Evolutionary conservation across 306 rosid species (phyloP), one percentile per base, ranked within the genome.

Genomic region (Medicago arabica): DNA sequence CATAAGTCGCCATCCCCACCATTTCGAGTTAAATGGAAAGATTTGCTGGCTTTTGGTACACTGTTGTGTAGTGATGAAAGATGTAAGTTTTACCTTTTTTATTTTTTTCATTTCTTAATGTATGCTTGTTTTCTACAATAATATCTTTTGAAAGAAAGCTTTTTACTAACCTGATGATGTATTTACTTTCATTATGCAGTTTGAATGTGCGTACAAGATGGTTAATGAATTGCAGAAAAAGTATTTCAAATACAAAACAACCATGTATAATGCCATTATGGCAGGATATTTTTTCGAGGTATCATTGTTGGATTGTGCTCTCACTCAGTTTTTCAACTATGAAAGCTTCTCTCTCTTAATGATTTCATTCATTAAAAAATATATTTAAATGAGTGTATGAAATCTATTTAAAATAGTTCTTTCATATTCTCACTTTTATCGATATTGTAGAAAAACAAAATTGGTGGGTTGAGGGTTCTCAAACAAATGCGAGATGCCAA

Each of bases 251-350:
- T 86, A 91, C 44, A 84, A 87, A 0, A 1, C 85, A 11, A 12
- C 18, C 84, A 89, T 92, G 92, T 95, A 87, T 87, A 92, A 95
- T 82, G 81, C 90, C 71, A 90, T 95, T 73, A 84, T 95, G 92
- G 89, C 79, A n/a, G 98, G 96, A 63, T 92, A 88, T 87, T 92
- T 88, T 67, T 90, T 93, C 60, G 92, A 92, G 97, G 98, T 95
- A 82, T 54, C 68, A 64, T 74, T 67, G 47, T 86, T 69, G 74
- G 63, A 39, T 81, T 67, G 36, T 57, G 34, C 34, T 71, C 15
- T 68, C 4, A 1, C 17, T 38, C 50, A 9, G 61, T 78, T 55
- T 21, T 76, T 67, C 39, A 66, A 71, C 67, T 40, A 1, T 25
- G 46, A 25, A 53, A 23, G 28, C 74, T 57, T 46, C 14, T 47